A percentile compares a stretch with the other conserved stretches of the same genome.
Conservation (phyloP, 2,329 filamentous ascomycete genomes). For the Leptodontidium sp. region DNA sequence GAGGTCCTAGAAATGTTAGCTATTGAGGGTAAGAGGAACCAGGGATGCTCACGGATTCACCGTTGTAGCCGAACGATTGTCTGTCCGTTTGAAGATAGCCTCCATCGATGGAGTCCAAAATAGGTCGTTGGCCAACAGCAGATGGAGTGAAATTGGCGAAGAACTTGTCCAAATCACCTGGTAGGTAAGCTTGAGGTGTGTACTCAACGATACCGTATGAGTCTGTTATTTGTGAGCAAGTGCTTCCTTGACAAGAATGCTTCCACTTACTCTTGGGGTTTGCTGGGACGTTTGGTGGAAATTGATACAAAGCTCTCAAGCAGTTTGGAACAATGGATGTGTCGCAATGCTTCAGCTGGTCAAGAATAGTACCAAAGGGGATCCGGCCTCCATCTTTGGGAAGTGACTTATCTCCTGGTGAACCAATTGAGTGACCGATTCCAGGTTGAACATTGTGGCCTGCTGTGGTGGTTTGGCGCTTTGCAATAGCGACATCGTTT, state of each 20-base stretch:
- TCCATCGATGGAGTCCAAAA: conserved; percentile 56
- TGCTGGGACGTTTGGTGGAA: not conserved
- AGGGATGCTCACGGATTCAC: conserved; percentile 51
- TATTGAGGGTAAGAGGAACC: not conserved
- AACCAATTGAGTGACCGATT: conserved; percentile 52
- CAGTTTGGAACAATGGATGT: conserved; percentile 31
- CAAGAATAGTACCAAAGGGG: conserved; percentile 19
- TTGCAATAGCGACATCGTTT: conserved; percentile 14
- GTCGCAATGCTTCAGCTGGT: conserved; percentile 37
- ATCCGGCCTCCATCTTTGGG: conserved; percentile 45
- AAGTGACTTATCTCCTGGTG: conserved; percentile 44
- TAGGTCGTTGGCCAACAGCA: conserved; percentile 53
- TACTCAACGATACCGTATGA: conserved; percentile 62
- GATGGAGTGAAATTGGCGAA: conserved; percentile 55
- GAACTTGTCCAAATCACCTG: conserved; percentile 57
- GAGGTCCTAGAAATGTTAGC: conserved; percentile 46
- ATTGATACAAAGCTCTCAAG: conserved; percentile 27
- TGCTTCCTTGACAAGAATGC: not conserved
- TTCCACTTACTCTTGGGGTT: conserved; percentile 5
- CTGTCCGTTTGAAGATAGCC: conserved; percentile 53
- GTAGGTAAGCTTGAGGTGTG: conserved; percentile 59
- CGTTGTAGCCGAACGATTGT: conserved; percentile 50
- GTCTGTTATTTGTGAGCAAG: conserved; percentile 43
- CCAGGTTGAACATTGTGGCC: conserved; percentile 44
- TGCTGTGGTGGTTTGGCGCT: conserved; percentile 11